Conservation (phyloP, 2,329 filamentous ascomycete genomes). For the Curvularia hawaiiensis region DNA sequence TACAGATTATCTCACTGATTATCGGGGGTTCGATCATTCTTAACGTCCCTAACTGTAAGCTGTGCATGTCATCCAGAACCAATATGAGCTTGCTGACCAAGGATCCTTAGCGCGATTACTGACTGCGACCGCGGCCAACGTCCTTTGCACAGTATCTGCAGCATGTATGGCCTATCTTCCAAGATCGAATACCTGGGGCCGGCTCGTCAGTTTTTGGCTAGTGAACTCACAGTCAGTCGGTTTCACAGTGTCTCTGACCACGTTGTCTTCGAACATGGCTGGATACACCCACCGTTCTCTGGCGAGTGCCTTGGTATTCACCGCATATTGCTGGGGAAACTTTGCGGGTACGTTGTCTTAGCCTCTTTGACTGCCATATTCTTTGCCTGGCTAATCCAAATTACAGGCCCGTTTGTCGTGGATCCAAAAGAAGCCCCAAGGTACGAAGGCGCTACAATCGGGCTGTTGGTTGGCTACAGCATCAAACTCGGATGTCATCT, state of each 20-base stretch:
- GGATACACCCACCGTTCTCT: constrained; percentile 57
- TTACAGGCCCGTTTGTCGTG: constrained; percentile 47
- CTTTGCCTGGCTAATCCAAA: neutral
- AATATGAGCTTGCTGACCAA: constrained; percentile 2
- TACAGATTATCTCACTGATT: constrained; percentile 48
- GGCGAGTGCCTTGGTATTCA: constrained; percentile 54
- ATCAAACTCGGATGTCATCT: constrained; percentile 48
- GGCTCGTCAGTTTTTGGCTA: constrained; percentile 36
- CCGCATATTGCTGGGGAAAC: constrained; percentile 51
- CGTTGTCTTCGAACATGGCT: constrained; percentile 52
- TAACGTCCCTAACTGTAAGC: constrained; percentile 39
- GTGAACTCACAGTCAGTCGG: constrained; percentile 55
- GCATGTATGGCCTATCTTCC: constrained; percentile 26
- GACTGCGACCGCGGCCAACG: constrained; percentile 31
- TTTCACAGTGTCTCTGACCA: constrained; percentile 32
- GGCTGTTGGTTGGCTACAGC: constrained; percentile 47
- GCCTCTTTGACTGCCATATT: neutral
- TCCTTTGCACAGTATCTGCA: constrained; percentile 30
- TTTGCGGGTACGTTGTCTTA: constrained; percentile 38
- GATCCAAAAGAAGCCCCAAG: constrained; percentile 42
- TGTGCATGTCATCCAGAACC: neutral
- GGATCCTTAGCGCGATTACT: constrained; percentile 28
- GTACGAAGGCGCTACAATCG: constrained; percentile 35
- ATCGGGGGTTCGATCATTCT: constrained; percentile 33
- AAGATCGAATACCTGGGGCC: constrained; percentile 32